phyloP scores from a whole-genome alignment of 2,329 filamentous ascomycete genomes.

The Hypoxylon sp. region DNA sequence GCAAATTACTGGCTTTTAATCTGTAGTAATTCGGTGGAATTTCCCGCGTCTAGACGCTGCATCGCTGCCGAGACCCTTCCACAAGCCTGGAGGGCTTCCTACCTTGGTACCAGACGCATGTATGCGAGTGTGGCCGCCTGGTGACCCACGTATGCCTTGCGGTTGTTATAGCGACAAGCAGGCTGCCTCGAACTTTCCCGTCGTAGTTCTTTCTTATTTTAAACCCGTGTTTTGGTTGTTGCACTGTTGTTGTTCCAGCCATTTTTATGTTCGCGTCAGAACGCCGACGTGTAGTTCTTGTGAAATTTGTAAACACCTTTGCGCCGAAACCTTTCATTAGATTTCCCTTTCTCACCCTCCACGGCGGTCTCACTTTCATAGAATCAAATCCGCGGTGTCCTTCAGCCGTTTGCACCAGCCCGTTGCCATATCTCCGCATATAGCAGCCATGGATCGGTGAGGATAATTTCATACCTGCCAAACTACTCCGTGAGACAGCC shows the following conservation, averaged over 20 bases:
- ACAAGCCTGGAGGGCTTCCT: background rate
- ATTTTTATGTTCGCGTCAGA: background rate
- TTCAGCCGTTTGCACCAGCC: background rate
- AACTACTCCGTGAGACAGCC: too few relatives aligned
- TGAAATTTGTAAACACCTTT: background rate
- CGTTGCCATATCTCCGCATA: background rate
- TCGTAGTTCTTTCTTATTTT: conserved; percentile 3
- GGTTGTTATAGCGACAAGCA: conserved; percentile 3
- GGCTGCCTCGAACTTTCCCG: conserved; percentile 18
- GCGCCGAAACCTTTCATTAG: background rate
- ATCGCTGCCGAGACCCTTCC: conserved; percentile 9
- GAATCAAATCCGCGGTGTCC: background rate
- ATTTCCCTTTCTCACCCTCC: background rate
- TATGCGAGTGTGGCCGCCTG: conserved; percentile 19
- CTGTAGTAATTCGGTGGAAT: conserved; percentile 3
- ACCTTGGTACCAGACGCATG: conserved; percentile 8
- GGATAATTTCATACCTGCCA: background rate
- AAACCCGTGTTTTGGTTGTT: background rate
- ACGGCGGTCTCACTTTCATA: background rate
- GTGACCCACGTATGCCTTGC: conserved; percentile 23
- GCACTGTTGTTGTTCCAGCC: background rate
- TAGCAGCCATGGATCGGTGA: conserved; percentile 33
- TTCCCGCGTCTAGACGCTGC: conserved; percentile 15
- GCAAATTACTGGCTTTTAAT: conserved; percentile 9
- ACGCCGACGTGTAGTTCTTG: background rate